Conservation (phyloP, 208 protist genomes). For the Crithidia brevicula region DNA sequence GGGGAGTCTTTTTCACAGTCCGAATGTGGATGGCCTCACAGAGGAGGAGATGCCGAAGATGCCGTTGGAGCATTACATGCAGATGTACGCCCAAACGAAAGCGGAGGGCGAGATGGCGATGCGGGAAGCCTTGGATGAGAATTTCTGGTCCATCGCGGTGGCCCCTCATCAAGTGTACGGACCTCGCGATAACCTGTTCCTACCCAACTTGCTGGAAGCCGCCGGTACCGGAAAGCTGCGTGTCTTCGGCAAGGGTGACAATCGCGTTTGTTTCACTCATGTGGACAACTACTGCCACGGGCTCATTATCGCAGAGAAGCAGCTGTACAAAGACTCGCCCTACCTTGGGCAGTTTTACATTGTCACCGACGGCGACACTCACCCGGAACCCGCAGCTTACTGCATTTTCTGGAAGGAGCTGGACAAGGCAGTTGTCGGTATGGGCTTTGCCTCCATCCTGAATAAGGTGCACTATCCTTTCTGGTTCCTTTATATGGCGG, state of each 20-base stretch:
- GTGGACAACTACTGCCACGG: conserved; percentile 97
- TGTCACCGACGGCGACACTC: conserved; percentile 93
- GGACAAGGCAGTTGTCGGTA: conserved; percentile 88
- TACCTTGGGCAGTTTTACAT: conserved; percentile 96
- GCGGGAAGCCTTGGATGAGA: conserved; percentile 68
- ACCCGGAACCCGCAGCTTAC: conserved; percentile 88
- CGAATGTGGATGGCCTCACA: conserved; percentile 92
- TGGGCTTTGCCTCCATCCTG: conserved; percentile 90
- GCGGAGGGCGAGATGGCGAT: conserved; percentile 92
- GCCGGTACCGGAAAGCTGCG: conserved; percentile 93
- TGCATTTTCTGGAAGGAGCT: conserved; percentile 94
- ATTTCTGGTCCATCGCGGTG: conserved; percentile 90
- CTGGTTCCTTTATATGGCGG: conserved; percentile 87
- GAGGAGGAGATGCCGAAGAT: conserved; percentile 91
- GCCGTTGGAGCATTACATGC: conserved; percentile 90
- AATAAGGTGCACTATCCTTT: conserved; percentile 89
- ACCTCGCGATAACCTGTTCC: conserved; percentile 94
- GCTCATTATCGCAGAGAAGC: conserved; percentile 92
- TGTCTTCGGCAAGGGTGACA: conserved; percentile 93
- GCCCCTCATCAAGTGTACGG: conserved; percentile 97
- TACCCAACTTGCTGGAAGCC: conserved; percentile 95
- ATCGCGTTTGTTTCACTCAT: conserved; percentile 96
- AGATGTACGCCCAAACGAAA: conserved; percentile 95
- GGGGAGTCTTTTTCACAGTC: conserved; percentile 87
- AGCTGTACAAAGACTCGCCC: conserved; percentile 88